These are phyloP conservation scores for Ceratocystiopsis minuta DNA, from an alignment of 2,329 filamentous ascomycete genomes.

Conservation along the genomic window DNA sequence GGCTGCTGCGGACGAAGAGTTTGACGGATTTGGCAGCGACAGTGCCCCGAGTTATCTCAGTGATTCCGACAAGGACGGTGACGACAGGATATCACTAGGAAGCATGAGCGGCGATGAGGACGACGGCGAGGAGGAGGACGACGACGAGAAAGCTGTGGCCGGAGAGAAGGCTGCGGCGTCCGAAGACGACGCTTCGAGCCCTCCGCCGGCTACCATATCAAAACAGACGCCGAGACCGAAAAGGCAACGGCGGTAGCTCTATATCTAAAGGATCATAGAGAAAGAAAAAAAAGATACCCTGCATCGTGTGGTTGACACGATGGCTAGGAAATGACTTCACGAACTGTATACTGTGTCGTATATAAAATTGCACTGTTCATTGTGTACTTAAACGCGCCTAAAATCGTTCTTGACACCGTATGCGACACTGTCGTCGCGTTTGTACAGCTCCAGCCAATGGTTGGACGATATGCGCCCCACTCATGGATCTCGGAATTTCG, in stretches of 20 bases:
- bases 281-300: no score
- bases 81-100: conserved; percentile 10
- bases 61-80: conserved; percentile 2
- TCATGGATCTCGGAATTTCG: no score
- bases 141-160: conserved; percentile 1
- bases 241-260: neutral
- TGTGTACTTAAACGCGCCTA: no score
- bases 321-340: no score
- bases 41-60: conserved; percentile 16
- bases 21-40: conserved; percentile 31
- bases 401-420: no score
- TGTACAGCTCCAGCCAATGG: no score
- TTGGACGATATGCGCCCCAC: no score
- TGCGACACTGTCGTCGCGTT: no score
- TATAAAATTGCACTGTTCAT: no score
- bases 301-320: no score
- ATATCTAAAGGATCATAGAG: no score
- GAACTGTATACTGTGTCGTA: no score
- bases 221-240: conserved; percentile 2
- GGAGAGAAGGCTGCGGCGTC: neutral
- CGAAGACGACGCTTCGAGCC: conserved; percentile 1
- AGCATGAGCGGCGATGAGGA: conserved; percentile 9
- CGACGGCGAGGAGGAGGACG: conserved; percentile 2
- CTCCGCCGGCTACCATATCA: neutral
- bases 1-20: conserved; percentile 17